Evolutionary conservation across 192 early-diverging fungal species (phyloP), one percentile per base, ranked within the genome.

Genomic region (Podila horticola): DNA sequence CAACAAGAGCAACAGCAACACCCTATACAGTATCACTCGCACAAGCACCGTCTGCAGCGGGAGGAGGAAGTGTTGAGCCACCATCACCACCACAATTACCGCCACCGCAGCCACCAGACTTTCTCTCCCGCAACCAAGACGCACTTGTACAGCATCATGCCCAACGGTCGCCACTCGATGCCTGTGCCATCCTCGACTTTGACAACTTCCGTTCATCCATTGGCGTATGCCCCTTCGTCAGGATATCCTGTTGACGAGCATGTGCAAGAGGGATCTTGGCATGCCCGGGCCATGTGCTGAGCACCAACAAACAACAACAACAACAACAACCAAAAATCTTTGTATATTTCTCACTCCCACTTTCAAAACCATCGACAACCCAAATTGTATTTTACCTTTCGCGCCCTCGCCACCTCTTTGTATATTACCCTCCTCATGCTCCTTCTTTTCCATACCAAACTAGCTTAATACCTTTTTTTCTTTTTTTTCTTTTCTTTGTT

Each of bases 271-370:
- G 62, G 71, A 48, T 19, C 55, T 38, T 73, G 71, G 72, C 34
- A 20, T 26, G 64, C 66, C 67, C 74, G 74, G 34, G 68, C 68
- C 50, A 71, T 77, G 68, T 77, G 67, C 57, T 77, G 62, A 77
- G 70, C 34, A 69, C 20, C 12, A 49, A 33, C 8, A 3, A 41
- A 13, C 41, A 13, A 11, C 41, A 34, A 0, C 4, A 3, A 22
- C 13, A 66, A 22, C 24, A 55, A 52, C 0, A 19, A 33, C n/a
- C n/a, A 57, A 57, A 13, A 67, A 19, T 41, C 41, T 13, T 41
- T 41, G 41, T 41, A 41, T 41, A 41, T 41, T 41, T 15, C 41
- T 41, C 41, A 6, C 36, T 3, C 36, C 8, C 36, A 38, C 8
- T 8, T 7, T 4, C 36, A 41, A 41, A 15, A 11, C 11, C 41